Percentiles rank a stretch among this genome's conserved stretches.
Conservation (phyloP, 2,329 filamentous ascomycete genomes). For the Corynespora cassiicola region DNA sequence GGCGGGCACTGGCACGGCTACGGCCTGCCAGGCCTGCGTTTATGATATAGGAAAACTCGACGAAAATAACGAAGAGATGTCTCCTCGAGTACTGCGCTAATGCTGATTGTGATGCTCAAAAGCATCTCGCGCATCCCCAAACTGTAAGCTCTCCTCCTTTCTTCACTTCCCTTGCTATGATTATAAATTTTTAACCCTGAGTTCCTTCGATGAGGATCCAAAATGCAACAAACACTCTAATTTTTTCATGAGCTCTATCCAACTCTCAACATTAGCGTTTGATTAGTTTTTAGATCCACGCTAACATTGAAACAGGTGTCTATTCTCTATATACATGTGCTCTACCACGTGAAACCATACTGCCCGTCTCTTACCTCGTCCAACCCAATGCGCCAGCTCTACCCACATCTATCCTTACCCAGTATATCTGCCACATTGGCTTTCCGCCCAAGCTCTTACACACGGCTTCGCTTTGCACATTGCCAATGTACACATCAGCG, state of each 20-base stretch:
- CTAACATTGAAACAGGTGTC: conserved; percentile 30
- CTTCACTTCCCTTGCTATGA: conserved; percentile 53
- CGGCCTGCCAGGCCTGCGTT: conserved; percentile 26
- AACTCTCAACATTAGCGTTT: conserved; percentile 1
- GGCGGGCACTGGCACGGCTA: conserved; percentile 24
- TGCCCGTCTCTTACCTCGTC: neutral
- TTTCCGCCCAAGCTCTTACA: conserved; percentile 67
- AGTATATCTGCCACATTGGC: conserved; percentile 63
- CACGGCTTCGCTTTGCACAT: conserved; percentile 66
- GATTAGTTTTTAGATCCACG: conserved; percentile 7
- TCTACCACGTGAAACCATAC: neutral
- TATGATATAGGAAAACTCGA: conserved; percentile 38
- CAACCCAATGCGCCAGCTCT: conserved; percentile 28
- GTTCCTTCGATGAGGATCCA: conserved; percentile 63
- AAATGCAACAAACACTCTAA: conserved; percentile 74
- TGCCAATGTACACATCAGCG: conserved; percentile 69
- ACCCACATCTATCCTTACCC: conserved; percentile 57
- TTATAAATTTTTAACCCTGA: conserved; percentile 73
- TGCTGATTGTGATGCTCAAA: conserved; percentile 34
- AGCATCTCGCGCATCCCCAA: conserved; percentile 6
- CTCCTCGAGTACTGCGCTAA: conserved; percentile 16
- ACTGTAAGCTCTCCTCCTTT: conserved; percentile 43
- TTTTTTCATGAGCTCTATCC: conserved; percentile 67
- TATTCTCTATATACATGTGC: neutral
- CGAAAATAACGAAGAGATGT: conserved; percentile 45